Base-by-base conservation (phyloP, 768 basidiomycete species). In the Exidia glandulosa region DNA sequence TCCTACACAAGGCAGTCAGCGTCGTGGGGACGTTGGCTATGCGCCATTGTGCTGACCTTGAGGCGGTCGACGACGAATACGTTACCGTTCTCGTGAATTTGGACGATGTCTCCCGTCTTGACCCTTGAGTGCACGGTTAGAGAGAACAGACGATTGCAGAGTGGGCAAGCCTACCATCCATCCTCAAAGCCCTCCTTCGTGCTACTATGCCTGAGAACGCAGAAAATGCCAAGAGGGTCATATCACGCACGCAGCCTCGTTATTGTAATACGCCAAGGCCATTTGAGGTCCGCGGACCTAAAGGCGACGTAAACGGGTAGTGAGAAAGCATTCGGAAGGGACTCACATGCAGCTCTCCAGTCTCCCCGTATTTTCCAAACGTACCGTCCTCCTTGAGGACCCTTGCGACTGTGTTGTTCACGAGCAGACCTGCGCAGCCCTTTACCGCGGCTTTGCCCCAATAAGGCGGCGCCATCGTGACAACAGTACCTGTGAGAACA, bases 111-210 rank as follows among this genome's bases (percentile, higher is more conserved):
- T 1, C 86, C 87, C 0, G 87, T 88, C 57, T 75, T 76, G 2
- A 88, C 74, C 86, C 85, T 54, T 54, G 6, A 27, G 10, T 25
- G 41, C 19, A 6, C 23, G 19, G 30, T 54, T 29, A 54, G 50
- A 7, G 50, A n/a, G n/a, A n/a, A n/a, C n/a, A n/a, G n/a, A n/a
- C n/a, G n/a, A n/a, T n/a, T n/a, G n/a, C n/a, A n/a, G n/a, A n/a
- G n/a, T n/a, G n/a, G n/a, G n/a, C n/a, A n/a, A n/a, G 65, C 73
- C 32, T 75, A 65, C 75, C 62, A 85, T 82, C 87, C 86, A 62
- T 87, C 76, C 13, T 82, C 62, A 66, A 88, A 89, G 0, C 83
- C 85, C 62, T 87, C 85, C 59, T 75, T 79, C 3, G 86, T 87
- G 36, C 87, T 88, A 59, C 4, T 14, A 57, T 13, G 14, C n/a